These are phyloP conservation scores for Debaryomyces psychrophilus DNA, from an alignment of 1,139 yeast genomes.

Conservation along the genomic window DNA sequence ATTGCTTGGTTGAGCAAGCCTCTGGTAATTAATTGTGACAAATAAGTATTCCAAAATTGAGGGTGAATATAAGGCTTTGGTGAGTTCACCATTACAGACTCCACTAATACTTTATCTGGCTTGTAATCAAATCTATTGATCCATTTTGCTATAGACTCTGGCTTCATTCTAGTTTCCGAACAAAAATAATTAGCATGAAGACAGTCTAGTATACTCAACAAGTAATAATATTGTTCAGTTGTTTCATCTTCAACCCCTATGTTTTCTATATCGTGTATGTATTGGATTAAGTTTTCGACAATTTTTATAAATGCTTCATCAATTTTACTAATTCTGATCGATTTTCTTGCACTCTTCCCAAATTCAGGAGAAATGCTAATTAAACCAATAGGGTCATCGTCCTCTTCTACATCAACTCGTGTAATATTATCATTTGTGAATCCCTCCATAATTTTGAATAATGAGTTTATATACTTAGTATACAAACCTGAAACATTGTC, in stretches of 20 bases:
- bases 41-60: conserved; percentile 63
- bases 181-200: conserved; percentile 56
- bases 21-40: conserved; percentile 60
- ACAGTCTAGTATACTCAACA: conserved; percentile 57
- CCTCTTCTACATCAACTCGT: conserved; percentile 24
- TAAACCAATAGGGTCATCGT: conserved; percentile 39
- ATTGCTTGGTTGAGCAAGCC: conserved; percentile 65
- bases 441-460: conserved; percentile 40
- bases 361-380: conserved; percentile 26
- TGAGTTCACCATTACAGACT: conserved; percentile 45
- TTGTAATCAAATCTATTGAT: conserved; percentile 65
- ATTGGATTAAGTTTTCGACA: conserved; percentile 26
- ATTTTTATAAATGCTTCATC: conserved; percentile 33
- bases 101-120: conserved; percentile 54
- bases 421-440: conserved; percentile 26
- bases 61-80: conserved; percentile 57
- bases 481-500: conserved; percentile 26
- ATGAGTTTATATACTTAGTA: conserved; percentile 32
- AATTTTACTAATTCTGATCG: conserved; percentile 19
- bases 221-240: conserved; percentile 32
- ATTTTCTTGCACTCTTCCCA: conserved; percentile 15
- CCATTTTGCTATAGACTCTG: conserved; percentile 59
- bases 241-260: conserved; percentile 23
- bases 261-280: conserved; percentile 22
- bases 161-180: conserved; percentile 43